Percentiles rank a stretch among this genome's conserved stretches.
These are phyloP conservation scores for Lactarius akahatsu DNA, from an alignment of 768 basidiomycete species.

Conservation along the genomic window DNA sequence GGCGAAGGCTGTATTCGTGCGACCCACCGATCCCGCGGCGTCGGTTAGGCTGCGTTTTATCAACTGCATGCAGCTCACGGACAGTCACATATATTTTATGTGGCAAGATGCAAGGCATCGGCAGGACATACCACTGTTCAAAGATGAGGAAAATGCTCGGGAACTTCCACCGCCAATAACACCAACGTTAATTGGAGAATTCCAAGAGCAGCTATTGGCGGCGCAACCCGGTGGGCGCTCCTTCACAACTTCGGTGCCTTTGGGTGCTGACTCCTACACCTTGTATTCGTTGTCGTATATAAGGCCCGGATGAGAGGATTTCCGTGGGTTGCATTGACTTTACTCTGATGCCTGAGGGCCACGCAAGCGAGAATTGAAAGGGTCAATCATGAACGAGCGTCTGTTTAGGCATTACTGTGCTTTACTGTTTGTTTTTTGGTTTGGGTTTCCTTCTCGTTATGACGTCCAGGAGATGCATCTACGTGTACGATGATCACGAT, in stretches of 20 bases:
- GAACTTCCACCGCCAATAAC: neutral
- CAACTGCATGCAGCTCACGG: neutral
- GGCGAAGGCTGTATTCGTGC: too few relatives aligned
- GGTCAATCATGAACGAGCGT: neutral
- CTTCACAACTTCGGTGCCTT: neutral
- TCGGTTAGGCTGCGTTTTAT: neutral
- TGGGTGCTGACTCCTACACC: neutral
- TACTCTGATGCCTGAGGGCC: constrained; percentile 20
- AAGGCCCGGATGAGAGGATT: neutral
- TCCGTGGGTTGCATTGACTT: constrained; percentile 26
- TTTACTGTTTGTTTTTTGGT: neutral
- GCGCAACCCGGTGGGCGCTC: neutral
- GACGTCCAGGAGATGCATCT: neutral
- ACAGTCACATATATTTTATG: neutral
- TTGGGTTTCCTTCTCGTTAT: neutral
- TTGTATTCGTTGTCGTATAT: too few relatives aligned
- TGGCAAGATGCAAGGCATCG: neutral
- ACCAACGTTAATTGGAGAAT: neutral
- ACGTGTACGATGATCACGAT: neutral
- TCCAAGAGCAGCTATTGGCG: too few relatives aligned
- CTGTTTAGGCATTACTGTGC: neutral
- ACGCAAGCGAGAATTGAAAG: neutral
- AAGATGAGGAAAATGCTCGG: neutral
- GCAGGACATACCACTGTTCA: constrained; percentile 5
- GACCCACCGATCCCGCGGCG: neutral